Evolutionary conservation across 2,329 filamentous ascomycete species (phyloP), one percentile per base, ranked within the genome.

Genomic region (Botrytis cinerea): DNA sequence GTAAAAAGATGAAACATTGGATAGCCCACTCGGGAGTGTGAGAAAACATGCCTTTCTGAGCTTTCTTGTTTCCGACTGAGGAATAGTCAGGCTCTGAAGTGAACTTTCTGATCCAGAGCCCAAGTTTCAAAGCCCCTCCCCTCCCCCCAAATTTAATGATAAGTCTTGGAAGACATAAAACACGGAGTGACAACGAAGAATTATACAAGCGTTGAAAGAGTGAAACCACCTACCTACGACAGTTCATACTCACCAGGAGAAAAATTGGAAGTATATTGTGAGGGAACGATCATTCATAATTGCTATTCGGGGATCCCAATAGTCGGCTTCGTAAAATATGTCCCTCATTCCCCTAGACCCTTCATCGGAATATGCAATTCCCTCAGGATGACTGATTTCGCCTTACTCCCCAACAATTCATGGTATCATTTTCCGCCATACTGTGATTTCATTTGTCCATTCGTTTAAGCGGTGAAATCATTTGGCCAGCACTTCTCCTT

Each of bases 401-500:
- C 66, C 66, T 45, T 69, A 69, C 66, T 69, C 66, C 66, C 48
- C 66, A n/a, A 69, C n/a, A 69, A 57, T 57, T 57, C 66, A 69
- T 69, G 66, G 35, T 69, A 69, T 57, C 66, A 69, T 69, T 43
- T 69, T 28, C 51, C 66, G n/a, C 51, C 48, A 69, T 32, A 38
- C 48, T 43, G 10, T 43, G 45, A 6, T 32, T 32, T 12, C 28
- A 69, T 59, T 69, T 35, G 51, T 45, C 35, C 18, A 25, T 6
- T n/a, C 35, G 28, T 51, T 48, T 69, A 71, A 51, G 59, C 69
- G 7, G 77, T 74, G 75, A 85, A 86, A 68, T 86, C 85, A 70
- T 85, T 85, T 2, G 87, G 87, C 84, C 85, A 88, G 82, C 87
- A 88, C 83, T 88, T 88, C 83, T 88, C 86, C 83, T 87, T 88